Conservation (phyloP, 352 stramenopile species). For the Phytophthora pluvialis region DNA sequence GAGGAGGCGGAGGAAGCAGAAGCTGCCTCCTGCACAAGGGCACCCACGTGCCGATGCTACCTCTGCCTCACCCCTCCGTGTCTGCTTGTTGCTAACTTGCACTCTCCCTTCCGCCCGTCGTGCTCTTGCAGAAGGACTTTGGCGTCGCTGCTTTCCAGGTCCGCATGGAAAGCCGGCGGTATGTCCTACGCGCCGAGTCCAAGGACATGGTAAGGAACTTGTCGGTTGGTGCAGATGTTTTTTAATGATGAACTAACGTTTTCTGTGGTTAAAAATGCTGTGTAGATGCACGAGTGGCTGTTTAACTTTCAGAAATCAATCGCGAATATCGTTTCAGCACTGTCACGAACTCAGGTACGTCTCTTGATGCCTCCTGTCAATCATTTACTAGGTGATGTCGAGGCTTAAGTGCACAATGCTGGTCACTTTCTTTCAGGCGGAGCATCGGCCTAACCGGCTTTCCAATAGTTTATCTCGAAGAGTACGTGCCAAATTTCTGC, state of each 20-base stretch:
- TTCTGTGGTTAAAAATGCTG: neutral
- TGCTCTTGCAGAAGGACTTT: constrained; percentile 77
- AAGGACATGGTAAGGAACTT: constrained; percentile 72
- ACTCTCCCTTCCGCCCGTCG: constrained; percentile 12
- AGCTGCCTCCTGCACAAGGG: constrained; percentile 2
- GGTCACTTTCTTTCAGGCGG: constrained; percentile 38
- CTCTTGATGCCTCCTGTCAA: neutral
- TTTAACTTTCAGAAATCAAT: constrained; percentile 93
- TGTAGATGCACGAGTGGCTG: constrained; percentile 90
- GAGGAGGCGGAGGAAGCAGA: constrained; percentile 12
- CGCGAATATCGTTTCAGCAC: constrained; percentile 81
- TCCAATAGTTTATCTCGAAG: constrained; percentile 64
- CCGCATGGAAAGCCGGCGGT: constrained; percentile 74
- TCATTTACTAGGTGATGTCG: neutral
- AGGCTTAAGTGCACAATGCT: constrained; percentile 2
- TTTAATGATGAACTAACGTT: constrained; percentile 9
- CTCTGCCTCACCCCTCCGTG: constrained; percentile 18
- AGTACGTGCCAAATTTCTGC: constrained; percentile 42
- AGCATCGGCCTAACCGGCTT: constrained; percentile 56
- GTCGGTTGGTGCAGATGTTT: neutral
- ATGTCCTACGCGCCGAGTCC: constrained; percentile 79
- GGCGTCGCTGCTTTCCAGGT: constrained; percentile 85
- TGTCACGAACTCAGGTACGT: constrained; percentile 70
- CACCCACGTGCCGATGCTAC: constrained; percentile 7
- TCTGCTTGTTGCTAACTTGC: constrained; percentile 35